phyloP scores from a whole-genome alignment of 495 filamentous ascomycete genomes.

The Penicillium angulare region DNA sequence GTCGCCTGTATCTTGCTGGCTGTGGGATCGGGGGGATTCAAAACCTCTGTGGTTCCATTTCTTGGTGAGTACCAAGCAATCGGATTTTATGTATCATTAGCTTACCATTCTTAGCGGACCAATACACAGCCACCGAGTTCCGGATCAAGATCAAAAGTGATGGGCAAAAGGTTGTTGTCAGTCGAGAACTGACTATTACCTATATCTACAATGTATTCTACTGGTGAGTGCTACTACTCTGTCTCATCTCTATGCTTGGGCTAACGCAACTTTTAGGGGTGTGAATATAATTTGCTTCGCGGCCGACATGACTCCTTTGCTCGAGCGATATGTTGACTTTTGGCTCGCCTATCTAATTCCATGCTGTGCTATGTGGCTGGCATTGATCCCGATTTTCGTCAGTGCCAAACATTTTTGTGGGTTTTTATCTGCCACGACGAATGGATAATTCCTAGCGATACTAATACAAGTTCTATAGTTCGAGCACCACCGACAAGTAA shows the following conservation, averaged over 20 bases:
- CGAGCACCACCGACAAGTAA: neutral
- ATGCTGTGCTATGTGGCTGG: slow-evolving; percentile 25
- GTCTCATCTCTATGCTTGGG: neutral
- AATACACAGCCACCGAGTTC: slow-evolving; percentile 49
- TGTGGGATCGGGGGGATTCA: slow-evolving; percentile 15
- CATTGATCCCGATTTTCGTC: slow-evolving; percentile 29
- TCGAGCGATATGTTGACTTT: slow-evolving; percentile 48
- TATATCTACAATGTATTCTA: slow-evolving; percentile 66
- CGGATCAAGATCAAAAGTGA: slow-evolving; percentile 42
- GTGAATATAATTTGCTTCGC: slow-evolving; percentile 39
- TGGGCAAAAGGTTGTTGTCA: slow-evolving; percentile 57
- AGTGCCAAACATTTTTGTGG: slow-evolving; percentile 19
- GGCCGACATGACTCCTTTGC: slow-evolving; percentile 41
- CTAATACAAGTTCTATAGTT: neutral
- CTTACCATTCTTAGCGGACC: too few relatives aligned
- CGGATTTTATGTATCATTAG: too few relatives aligned
- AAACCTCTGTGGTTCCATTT: slow-evolving; percentile 8
- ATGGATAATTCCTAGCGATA: neutral
- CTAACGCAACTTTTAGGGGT: slow-evolving; percentile 28
- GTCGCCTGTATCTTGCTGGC: slow-evolving; percentile 17
- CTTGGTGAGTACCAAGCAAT: slow-evolving; percentile 12
- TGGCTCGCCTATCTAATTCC: slow-evolving; percentile 45
- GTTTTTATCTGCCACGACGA: neutral
- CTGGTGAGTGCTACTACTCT: slow-evolving; percentile 35
- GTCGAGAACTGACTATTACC: slow-evolving; percentile 59